Percentiles rank a stretch among this genome's conserved stretches.
Evolutionary conservation across 2,329 filamentous ascomycete species (phyloP).

Genomic region (Verticillium tricorpus): DNA sequence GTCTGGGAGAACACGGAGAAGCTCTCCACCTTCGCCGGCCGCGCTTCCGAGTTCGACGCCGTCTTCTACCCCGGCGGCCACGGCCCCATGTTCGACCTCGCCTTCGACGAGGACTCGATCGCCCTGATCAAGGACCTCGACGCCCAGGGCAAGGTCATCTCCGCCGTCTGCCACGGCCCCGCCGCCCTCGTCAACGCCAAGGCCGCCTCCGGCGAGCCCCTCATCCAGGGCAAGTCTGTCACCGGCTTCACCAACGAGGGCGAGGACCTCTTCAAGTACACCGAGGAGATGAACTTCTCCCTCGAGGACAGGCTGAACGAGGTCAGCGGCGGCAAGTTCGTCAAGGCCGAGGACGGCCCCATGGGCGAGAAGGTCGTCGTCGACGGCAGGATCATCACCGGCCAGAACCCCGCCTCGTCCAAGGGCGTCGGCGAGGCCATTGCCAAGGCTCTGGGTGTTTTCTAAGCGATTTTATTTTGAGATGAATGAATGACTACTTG

Average conservation of each 20-base stretch:
- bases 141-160: slow-evolving; percentile 55
- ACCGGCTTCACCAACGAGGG: slow-evolving; percentile 61
- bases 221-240: slow-evolving; percentile 52
- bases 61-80: slow-evolving; percentile 55
- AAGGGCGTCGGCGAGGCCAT: slow-evolving; percentile 47
- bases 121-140: slow-evolving; percentile 60
- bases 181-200: slow-evolving; percentile 57
- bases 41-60: slow-evolving; percentile 58
- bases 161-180: slow-evolving; percentile 67
- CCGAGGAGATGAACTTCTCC: slow-evolving; percentile 52
- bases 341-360: slow-evolving; percentile 44
- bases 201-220: slow-evolving; percentile 41
- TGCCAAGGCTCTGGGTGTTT: slow-evolving; percentile 35
- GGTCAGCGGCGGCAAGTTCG: slow-evolving; percentile 48
- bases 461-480: background rate
- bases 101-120: slow-evolving; percentile 50
- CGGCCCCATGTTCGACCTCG: slow-evolving; percentile 65
- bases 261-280: slow-evolving; percentile 40
- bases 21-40: slow-evolving; percentile 51
- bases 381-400: slow-evolving; percentile 49
- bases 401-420: slow-evolving; percentile 53
- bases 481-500: background rate
- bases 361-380: slow-evolving; percentile 46
- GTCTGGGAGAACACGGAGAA: slow-evolving; percentile 62
- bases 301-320: slow-evolving; percentile 51